A percentile compares a stretch with the other conserved stretches of the same genome.
Evolutionary conservation across 345 rosid species (phyloP).

Genomic region (Citrus maxima): DNA sequence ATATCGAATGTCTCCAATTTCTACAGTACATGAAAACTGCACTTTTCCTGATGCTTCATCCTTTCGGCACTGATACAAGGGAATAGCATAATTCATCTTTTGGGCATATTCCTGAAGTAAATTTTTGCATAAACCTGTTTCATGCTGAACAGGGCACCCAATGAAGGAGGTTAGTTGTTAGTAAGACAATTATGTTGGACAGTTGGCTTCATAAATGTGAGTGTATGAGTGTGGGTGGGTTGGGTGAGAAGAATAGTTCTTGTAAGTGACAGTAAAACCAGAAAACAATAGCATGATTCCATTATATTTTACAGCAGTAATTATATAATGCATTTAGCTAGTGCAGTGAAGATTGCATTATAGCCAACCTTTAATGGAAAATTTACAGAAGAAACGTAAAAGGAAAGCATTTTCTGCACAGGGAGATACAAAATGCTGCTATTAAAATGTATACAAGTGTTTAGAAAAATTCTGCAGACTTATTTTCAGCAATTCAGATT

Average conservation of each 20-base stretch:
- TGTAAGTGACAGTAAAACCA: neutral
- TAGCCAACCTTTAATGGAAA: neutral
- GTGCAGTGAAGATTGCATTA: neutral
- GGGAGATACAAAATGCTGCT: neutral
- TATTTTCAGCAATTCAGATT: neutral
- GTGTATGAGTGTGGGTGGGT: no score
- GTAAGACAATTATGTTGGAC: neutral
- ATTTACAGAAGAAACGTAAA: neutral
- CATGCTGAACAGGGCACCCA: conserved; percentile 51
- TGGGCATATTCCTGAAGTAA: conserved; percentile 93
- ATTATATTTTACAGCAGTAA: neutral
- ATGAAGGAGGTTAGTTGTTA: conserved; percentile 3
- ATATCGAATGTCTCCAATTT: conserved; percentile 79
- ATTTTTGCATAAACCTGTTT: conserved; percentile 85
- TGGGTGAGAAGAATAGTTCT: neutral
- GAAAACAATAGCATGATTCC: neutral
- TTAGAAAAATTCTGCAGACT: neutral
- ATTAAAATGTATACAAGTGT: neutral
- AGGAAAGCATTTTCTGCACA: neutral
- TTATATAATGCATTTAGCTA: neutral
- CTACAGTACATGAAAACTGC: conserved; percentile 59
- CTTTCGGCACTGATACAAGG: conserved; percentile 55
- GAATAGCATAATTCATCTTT: conserved; percentile 89
- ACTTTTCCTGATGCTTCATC: conserved; percentile 40
- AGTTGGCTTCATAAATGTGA: neutral